These are phyloP conservation scores for Cardamine chenopodiifolia DNA, from an alignment of 345 rosid species.

Conservation along the genomic window DNA sequence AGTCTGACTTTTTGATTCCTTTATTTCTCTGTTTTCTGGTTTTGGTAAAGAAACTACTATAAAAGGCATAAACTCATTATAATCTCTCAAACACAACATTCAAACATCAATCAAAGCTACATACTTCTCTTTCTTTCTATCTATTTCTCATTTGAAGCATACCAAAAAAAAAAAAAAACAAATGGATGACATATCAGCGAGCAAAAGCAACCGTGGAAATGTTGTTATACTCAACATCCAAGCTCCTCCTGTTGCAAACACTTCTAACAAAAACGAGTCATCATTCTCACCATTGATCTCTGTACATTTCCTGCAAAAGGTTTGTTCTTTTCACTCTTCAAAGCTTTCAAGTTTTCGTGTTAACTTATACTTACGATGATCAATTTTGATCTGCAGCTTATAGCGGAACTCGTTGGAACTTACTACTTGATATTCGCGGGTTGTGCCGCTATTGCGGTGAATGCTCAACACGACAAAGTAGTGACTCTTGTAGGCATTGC, in stretches of 20 bases:
- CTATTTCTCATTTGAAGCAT: background rate
- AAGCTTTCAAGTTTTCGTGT: background rate
- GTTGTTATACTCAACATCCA: slow-evolving; percentile 50
- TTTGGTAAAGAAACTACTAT: slow-evolving; percentile 28
- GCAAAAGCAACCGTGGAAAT: slow-evolving; percentile 45
- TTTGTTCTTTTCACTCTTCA: slow-evolving; percentile 7
- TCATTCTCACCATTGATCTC: slow-evolving; percentile 41
- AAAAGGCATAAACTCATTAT: slow-evolving; percentile 7
- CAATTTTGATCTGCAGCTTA: slow-evolving; percentile 26
- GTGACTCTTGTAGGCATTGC: slow-evolving; percentile 46
- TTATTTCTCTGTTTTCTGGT: background rate
- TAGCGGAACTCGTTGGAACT: slow-evolving; percentile 56
- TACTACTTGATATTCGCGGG: slow-evolving; percentile 52
- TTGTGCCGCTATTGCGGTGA: slow-evolving; percentile 46
- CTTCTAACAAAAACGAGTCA: slow-evolving; percentile 32
- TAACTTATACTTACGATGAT: background rate
- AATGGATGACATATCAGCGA: slow-evolving; percentile 54
- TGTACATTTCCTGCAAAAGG: slow-evolving; percentile 74
- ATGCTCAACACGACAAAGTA: slow-evolving; percentile 35
- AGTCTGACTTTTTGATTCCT: slow-evolving; percentile 23
- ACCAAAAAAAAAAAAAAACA: background rate
- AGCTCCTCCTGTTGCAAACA: slow-evolving; percentile 37
- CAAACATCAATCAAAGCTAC: slow-evolving; percentile 26
- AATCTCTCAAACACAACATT: slow-evolving; percentile 16
- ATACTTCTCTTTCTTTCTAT: background rate